Evolutionary conservation across 352 stramenopile genomes (phyloP), one percentile per base, ranked within the genome.

Genomic region (Globisporangium cederbergense): DNA sequence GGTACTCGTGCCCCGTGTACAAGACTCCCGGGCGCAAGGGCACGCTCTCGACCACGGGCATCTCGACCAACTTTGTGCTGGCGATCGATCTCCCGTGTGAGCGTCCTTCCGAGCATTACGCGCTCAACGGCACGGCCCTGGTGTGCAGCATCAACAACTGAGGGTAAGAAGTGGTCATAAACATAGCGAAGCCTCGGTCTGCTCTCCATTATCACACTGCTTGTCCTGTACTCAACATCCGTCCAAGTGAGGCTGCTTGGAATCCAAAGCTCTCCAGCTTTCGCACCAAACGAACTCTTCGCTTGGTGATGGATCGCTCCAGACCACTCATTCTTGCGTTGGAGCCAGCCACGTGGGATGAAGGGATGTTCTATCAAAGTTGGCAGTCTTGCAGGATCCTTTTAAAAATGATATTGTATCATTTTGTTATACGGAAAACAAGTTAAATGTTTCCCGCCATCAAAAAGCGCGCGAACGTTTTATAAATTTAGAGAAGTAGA

Each of bases 51-150:
- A 98, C 94, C 1, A 98, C 91, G 0, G 94, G 94, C 36, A 97
- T 94, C 66, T 97, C 85, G 7, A 98, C 92, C 20, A 98, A 97
- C 77, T 96, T 96, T 62, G 86, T 98, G 30, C 68, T 98, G 7
- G 77, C 91, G 6, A 88, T 98, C 30, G 87, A 97, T 18, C 68
- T 98, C 13, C 80, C 88, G 3, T 92, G 83, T 40, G 78, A 95
- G 38, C 71, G 79, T 4, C 61, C 78, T 1, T 68, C 91, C 0
- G 76, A 95, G 54, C 78, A 91, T 61, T 98, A 96, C 79, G 77
- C 97, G 8, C 78, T 97, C 14, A 94, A 96, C 58, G 93, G 93
- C 55, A 89, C 96, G 0, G 93, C 93, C 7, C 70, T 93, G 14
- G 75, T 98, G 14, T 96, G 86, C 66, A 97, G 90, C 62, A 65